Evolutionary conservation across 2,329 filamentous ascomycete species (phyloP).

Genomic region (Aspergillus fumigatus): DNA sequence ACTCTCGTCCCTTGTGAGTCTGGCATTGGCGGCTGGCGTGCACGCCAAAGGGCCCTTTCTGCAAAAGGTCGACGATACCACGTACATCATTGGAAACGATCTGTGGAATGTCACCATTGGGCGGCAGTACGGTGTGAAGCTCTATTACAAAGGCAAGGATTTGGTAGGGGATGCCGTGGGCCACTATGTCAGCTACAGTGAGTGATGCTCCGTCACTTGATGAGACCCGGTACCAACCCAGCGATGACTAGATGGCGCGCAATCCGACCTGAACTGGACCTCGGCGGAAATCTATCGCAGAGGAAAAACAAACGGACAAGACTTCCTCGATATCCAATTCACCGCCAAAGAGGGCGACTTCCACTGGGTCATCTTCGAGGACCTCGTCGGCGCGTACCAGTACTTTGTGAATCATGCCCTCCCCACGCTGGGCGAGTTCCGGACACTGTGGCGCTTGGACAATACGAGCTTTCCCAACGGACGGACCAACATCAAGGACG

Average conservation of each 20-base stretch:
- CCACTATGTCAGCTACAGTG: slow-evolving; percentile 46
- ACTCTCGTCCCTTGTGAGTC: background rate
- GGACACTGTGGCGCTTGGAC: slow-evolving; percentile 49
- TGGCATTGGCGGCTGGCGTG: background rate
- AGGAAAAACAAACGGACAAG: slow-evolving; percentile 27
- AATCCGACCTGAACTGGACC: slow-evolving; percentile 46
- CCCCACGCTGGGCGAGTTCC: slow-evolving; percentile 47
- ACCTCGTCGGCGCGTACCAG: slow-evolving; percentile 51
- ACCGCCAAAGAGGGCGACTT: slow-evolving; percentile 46
- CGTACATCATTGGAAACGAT: slow-evolving; percentile 32
- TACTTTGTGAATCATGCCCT: slow-evolving; percentile 51
- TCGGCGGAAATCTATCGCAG: slow-evolving; percentile 39
- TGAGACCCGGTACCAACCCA: background rate
- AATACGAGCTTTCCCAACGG: slow-evolving; percentile 47
- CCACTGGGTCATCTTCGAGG: slow-evolving; percentile 50
- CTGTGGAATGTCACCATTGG: slow-evolving; percentile 42
- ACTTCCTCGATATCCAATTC: slow-evolving; percentile 49
- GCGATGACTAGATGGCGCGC: slow-evolving; percentile 40
- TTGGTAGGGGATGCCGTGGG: slow-evolving; percentile 39
- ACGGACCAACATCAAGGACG: slow-evolving; percentile 44
- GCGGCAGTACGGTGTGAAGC: slow-evolving; percentile 35
- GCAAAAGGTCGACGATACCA: slow-evolving; percentile 8
- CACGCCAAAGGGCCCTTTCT: slow-evolving; percentile 9
- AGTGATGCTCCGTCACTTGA: slow-evolving; percentile 2
- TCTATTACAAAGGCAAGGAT: slow-evolving; percentile 41